phyloP scores from a whole-genome alignment of 2,329 filamentous ascomycete genomes.

The Calonectria hawksworthii region DNA sequence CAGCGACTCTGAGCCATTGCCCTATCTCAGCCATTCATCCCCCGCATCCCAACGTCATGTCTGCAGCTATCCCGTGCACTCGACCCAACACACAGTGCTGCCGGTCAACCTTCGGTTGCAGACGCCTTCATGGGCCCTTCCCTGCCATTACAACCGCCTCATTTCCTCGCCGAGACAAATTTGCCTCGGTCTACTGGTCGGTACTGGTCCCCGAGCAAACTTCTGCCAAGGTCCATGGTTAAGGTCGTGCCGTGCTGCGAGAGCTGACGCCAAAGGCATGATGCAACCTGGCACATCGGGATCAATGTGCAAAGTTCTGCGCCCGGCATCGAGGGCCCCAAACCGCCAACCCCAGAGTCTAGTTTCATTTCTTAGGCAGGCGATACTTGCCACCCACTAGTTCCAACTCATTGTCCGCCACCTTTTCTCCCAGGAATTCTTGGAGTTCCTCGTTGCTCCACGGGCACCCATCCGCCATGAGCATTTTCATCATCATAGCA shows the following conservation, averaged over 20 bases:
- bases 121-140: background rate
- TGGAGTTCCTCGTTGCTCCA: conserved; percentile 91
- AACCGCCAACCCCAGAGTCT: conserved; percentile 9
- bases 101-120: background rate
- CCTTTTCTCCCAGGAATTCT: conserved; percentile 84
- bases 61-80: conserved; percentile 17
- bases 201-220: background rate
- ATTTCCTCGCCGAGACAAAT: background rate
- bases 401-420: conserved; percentile 79
- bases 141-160: background rate
- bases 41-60: conserved; percentile 10
- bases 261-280: background rate
- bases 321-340: background rate
- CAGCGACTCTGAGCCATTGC: background rate
- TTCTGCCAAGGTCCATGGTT: background rate
- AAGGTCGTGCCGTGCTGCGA: background rate
- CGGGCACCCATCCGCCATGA: conserved; percentile 88
- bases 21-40: background rate
- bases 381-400: conserved; percentile 79
- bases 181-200: background rate
- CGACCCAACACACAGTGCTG: conserved; percentile 20
- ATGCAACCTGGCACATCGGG: background rate
- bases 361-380: conserved; percentile 68
- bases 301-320: conserved; percentile 5
- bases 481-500: conserved; percentile 94